Evolutionary conservation across 2,329 filamentous ascomycete genomes (phyloP).

Genomic region (Ascochyta viciae-villosae): DNA sequence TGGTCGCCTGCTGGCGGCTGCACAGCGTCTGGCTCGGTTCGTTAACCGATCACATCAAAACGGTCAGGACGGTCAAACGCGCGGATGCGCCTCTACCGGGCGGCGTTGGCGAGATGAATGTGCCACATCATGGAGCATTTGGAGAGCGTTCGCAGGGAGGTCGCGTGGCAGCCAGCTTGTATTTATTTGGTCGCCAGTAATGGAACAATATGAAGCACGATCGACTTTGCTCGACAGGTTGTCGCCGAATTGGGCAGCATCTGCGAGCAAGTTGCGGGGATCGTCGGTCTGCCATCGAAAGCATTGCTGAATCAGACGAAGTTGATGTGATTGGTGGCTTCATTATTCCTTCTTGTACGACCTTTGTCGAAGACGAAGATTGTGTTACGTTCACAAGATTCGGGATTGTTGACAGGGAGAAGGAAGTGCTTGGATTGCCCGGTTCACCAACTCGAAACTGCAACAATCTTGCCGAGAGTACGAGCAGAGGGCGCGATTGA

Average conservation of each 20-base stretch:
- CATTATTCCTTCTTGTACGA: neutral
- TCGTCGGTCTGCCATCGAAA: neutral
- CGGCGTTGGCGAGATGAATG: conserved; percentile 3
- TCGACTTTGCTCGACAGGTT: neutral
- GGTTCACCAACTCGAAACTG: neutral
- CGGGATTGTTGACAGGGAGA: neutral
- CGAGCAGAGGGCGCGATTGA: neutral
- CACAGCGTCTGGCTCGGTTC: conserved; percentile 15
- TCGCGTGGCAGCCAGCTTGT: neutral
- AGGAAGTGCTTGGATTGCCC: neutral
- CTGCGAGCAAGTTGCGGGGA: conserved; percentile 1
- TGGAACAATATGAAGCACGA: conserved; percentile 1
- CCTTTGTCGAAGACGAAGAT: neutral
- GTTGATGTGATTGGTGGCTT: neutral
- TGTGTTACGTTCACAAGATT: neutral
- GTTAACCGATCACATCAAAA: conserved; percentile 10
- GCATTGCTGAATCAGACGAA: neutral
- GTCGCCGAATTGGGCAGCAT: conserved; percentile 2
- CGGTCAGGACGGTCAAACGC: neutral
- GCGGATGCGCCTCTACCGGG: conserved; percentile 9
- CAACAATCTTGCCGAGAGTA: neutral
- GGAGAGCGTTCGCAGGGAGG: neutral
- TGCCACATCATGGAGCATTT: conserved; percentile 4
- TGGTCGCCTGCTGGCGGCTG: conserved; percentile 14
- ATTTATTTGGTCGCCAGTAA: neutral